These are phyloP conservation scores for Calamus simplicifolius DNA, from an alignment of 176 grass and related monocot species.

Conservation along the genomic window DNA sequence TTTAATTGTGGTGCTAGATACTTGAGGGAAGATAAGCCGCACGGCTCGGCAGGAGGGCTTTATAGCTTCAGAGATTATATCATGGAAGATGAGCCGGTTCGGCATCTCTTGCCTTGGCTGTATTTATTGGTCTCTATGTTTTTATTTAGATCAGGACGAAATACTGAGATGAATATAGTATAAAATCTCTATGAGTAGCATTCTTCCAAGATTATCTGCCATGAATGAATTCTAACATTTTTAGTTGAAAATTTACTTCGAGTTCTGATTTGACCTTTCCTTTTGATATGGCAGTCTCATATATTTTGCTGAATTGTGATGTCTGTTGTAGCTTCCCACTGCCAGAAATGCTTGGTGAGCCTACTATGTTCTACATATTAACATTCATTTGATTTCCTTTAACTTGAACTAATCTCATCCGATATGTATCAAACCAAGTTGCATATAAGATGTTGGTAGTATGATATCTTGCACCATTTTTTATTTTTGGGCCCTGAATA, in stretches of 20 bases:
- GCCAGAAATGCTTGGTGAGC: slow-evolving; percentile 86
- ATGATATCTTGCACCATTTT: too few species aligned
- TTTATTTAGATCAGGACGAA: too few species aligned
- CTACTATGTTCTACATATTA: background rate
- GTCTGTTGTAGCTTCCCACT: slow-evolving; percentile 96
- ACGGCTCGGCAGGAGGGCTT: slow-evolving; percentile 91
- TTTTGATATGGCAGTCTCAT: slow-evolving; percentile 59
- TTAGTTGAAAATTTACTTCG: too few species aligned
- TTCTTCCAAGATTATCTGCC: too few species aligned
- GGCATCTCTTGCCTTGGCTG: slow-evolving; percentile 7
- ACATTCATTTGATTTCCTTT: too few species aligned
- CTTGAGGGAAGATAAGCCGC: slow-evolving; percentile 91
- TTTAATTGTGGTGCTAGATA: slow-evolving; percentile 45
- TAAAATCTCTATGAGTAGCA: too few species aligned
- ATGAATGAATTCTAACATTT: too few species aligned
- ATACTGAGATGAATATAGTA: too few species aligned
- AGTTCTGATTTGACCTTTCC: background rate
- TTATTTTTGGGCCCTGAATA: too few species aligned
- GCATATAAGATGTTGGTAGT: too few species aligned
- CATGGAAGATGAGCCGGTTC: slow-evolving; percentile 88
- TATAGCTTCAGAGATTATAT: slow-evolving; percentile 92
- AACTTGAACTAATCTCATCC: too few species aligned
- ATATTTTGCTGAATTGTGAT: slow-evolving; percentile 98
- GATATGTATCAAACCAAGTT: too few species aligned
- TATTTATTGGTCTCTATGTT: background rate